Evolutionary conservation across 2,329 filamentous ascomycete species (phyloP).

Genomic region (Xylaria hypoxylon): DNA sequence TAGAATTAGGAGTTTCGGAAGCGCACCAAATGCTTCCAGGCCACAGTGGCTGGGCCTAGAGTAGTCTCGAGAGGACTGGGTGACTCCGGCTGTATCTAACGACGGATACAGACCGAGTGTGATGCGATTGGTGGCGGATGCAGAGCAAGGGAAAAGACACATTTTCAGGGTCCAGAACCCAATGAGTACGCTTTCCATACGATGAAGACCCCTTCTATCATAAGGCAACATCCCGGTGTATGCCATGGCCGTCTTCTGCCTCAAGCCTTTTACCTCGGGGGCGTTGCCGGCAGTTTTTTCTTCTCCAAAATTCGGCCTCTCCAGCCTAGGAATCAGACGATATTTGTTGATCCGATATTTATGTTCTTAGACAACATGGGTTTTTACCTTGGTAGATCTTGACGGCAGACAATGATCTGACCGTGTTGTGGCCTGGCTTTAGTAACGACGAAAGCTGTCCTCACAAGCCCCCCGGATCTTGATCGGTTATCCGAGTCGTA

Average conservation of each 20-base stretch:
- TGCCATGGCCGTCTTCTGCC: neutral
- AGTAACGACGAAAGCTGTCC: neutral
- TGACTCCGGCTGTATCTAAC: neutral
- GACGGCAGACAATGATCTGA: too few species aligned
- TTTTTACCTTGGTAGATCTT: neutral
- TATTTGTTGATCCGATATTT: neutral
- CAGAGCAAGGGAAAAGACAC: neutral
- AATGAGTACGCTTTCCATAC: neutral
- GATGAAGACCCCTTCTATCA: constrained; percentile 1
- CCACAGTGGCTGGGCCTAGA: constrained; percentile 19
- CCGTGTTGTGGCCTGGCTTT: neutral
- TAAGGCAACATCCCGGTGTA: neutral
- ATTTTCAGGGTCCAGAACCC: neutral
- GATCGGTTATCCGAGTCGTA: neutral
- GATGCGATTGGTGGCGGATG: neutral
- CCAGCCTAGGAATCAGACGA: neutral
- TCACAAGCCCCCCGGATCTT: neutral
- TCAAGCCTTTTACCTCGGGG: constrained; percentile 2
- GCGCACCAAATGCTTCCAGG: constrained; percentile 4
- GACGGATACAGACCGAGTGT: neutral
- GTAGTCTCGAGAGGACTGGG: constrained; percentile 26
- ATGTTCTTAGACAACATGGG: neutral
- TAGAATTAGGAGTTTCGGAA: constrained; percentile 22
- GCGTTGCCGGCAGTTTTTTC: neutral
- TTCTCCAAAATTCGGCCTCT: neutral